Base-by-base conservation (phyloP, 441 rosid genomes). In the Erodium moschatum region DNA sequence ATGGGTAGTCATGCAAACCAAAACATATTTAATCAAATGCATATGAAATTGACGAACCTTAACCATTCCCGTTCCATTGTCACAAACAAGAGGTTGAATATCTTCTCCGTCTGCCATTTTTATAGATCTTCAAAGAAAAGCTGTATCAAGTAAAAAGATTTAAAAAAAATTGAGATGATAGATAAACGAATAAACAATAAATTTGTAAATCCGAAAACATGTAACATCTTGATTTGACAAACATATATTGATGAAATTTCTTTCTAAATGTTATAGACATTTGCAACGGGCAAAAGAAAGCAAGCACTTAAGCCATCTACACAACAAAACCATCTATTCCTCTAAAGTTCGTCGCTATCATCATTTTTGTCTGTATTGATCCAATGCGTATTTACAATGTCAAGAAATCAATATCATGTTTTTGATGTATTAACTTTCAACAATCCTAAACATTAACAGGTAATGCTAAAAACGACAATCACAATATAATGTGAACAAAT, bases 81-180 rank as follows among this genome's bases (percentile, higher is more conserved):
- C 27, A 24, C 27, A 24, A 24, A 85, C 89, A 69, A 85, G 85
- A 18, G 89, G 89, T 74, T 85, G 89, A 80, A 85, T 85, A 31
- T 83, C 87, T 76, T 82, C 85, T 65, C 81, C 56, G 13, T 52
- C 86, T 6, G 89, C 89, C 89, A 85, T 85, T 65, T 75, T 61
- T 74, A 76, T 70, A 29, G 76, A 50, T 81, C 82, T 81, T 50
- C 68, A 69, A 42, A 52, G 38, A 31, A 44, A 71, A 78, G 44
- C 20, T 0, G 64, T 11, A 40, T 21, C 18, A 3, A 1, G 16
- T 65, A 1, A 50, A 4, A 46, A 33, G 16, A 18, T 4, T 44
- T 15, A 33, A 24, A 24, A 24, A 24, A 24, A 24, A 24, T 13
- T 15, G 12, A 13, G 5, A 50, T 3, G 54, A 11, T 11, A 46